Conservation (phyloP, 495 filamentous ascomycete species). For the Clavariopsis aquatica region DNA sequence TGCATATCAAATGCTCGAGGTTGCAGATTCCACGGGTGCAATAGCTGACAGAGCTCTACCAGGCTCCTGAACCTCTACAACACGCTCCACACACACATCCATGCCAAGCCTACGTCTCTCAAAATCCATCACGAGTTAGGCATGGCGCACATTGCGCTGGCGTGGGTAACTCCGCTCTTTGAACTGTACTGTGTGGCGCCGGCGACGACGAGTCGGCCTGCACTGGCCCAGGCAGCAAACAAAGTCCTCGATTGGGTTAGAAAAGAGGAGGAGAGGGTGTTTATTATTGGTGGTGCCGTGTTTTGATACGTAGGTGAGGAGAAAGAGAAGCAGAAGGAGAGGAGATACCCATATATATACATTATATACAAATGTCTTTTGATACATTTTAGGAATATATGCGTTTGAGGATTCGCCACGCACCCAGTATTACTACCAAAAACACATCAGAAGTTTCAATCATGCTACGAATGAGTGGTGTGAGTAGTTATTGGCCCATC, state of each 20-base stretch:
- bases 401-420: no score
- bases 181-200: slow-evolving; percentile 95
- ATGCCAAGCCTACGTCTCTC: slow-evolving; percentile 77
- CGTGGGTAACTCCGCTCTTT: slow-evolving; percentile 86
- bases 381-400: no score
- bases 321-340: not conserved
- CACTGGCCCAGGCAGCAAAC: slow-evolving; percentile 81
- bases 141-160: slow-evolving; percentile 73
- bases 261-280: slow-evolving; percentile 86
- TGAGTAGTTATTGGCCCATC: no score
- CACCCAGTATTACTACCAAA: no score
- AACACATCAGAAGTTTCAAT: no score
- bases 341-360: slow-evolving; percentile 11
- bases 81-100: slow-evolving; percentile 76
- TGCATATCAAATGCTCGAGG: not conserved
- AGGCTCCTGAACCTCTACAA: slow-evolving; percentile 83
- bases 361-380: not conserved
- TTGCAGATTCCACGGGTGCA: not conserved
- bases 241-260: slow-evolving; percentile 86
- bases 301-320: slow-evolving; percentile 36
- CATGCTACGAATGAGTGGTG: no score
- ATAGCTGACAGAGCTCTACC: slow-evolving; percentile 6
- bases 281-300: slow-evolving; percentile 92
- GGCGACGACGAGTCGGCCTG: slow-evolving; percentile 70
- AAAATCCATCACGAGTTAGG: slow-evolving; percentile 81